phyloP scores from a whole-genome alignment of 1,139 yeast species.

The Wickerhamomyces sp. region DNA sequence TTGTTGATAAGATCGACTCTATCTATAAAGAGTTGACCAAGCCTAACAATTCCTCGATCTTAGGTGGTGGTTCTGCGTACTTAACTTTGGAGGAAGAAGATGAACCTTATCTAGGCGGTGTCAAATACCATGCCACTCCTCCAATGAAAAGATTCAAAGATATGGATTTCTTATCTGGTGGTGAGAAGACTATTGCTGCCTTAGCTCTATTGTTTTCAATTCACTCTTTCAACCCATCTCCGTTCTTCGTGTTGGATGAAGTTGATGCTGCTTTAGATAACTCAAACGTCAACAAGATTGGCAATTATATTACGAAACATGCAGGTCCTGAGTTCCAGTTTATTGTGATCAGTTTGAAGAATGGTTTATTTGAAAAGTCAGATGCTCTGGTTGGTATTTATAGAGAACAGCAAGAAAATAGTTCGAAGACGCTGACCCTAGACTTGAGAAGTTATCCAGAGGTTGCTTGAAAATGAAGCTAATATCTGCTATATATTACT shows the following conservation, averaged over 20 bases:
- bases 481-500: background rate
- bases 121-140: slow-evolving; percentile 93
- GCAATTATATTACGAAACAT: slow-evolving; percentile 72
- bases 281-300: slow-evolving; percentile 79
- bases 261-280: slow-evolving; percentile 96
- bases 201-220: slow-evolving; percentile 86
- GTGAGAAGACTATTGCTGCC: slow-evolving; percentile 96
- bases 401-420: slow-evolving; percentile 72
- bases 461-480: slow-evolving; percentile 2
- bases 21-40: slow-evolving; percentile 88
- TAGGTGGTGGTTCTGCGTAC: slow-evolving; percentile 90
- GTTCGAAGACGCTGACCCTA: slow-evolving; percentile 71
- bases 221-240: slow-evolving; percentile 89
- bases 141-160: slow-evolving; percentile 92
- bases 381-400: slow-evolving; percentile 92
- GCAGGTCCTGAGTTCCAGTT: slow-evolving; percentile 83
- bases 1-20: slow-evolving; percentile 64
- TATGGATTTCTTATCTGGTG: slow-evolving; percentile 92
- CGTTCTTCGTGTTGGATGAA: slow-evolving; percentile 93
- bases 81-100: slow-evolving; percentile 84
- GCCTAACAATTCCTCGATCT: slow-evolving; percentile 44
- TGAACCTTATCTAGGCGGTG: slow-evolving; percentile 79
- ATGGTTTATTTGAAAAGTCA: slow-evolving; percentile 79
- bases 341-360: slow-evolving; percentile 89
- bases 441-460: slow-evolving; percentile 63